Percentiles rank a stretch among this genome's conserved stretches.
Evolutionary conservation across 2,329 filamentous ascomycete species (phyloP).

Genomic region (Epichloe amarillans): DNA sequence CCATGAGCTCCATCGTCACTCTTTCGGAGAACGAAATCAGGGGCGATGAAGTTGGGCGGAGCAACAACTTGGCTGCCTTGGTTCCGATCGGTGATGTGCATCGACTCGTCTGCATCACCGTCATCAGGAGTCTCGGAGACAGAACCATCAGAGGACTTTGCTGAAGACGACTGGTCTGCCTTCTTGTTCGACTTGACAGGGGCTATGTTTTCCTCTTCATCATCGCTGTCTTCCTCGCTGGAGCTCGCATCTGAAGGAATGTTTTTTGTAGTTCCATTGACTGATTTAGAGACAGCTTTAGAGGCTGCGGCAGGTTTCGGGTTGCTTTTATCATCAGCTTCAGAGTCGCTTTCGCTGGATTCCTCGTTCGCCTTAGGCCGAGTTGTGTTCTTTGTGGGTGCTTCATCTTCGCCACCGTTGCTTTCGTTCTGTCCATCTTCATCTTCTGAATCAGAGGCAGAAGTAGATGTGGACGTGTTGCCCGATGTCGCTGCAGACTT

Average conservation of each 20-base stretch:
- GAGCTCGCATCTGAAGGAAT: conserved; percentile 9
- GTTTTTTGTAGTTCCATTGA: conserved; percentile 10
- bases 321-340: background rate
- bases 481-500: conserved; percentile 1
- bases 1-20: conserved; percentile 24
- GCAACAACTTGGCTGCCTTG: conserved; percentile 22
- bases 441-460: conserved; percentile 12
- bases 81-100: conserved; percentile 23
- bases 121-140: conserved; percentile 12
- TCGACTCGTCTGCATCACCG: conserved; percentile 25
- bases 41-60: conserved; percentile 32
- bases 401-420: conserved; percentile 7
- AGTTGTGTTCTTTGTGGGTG: conserved; percentile 7
- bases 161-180: background rate
- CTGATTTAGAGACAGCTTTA: conserved; percentile 7
- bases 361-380: background rate
- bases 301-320: conserved; percentile 8
- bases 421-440: background rate
- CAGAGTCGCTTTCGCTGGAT: conserved; percentile 14
- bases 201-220: conserved; percentile 8
- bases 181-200: background rate
- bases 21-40: conserved; percentile 41
- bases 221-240: conserved; percentile 13
- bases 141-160: conserved; percentile 1
- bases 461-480: conserved; percentile 10